Conservation (phyloP, 2,329 filamentous ascomycete genomes). For the Dactylellina drechsleri region DNA sequence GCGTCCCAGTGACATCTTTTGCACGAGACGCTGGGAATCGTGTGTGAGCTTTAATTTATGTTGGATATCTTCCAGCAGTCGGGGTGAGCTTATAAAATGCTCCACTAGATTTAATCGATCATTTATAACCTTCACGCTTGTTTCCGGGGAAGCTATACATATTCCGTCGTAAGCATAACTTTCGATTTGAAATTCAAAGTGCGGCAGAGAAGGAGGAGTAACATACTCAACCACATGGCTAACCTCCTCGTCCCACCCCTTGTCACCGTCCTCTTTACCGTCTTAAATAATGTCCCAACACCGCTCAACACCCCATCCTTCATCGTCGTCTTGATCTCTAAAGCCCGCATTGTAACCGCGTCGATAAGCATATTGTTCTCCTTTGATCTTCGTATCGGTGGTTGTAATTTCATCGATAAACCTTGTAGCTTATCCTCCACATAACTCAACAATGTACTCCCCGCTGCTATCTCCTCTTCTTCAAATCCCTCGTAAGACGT, state of each 20-base stretch:
- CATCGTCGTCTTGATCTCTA: conserved; percentile 89
- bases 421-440: conserved; percentile 81
- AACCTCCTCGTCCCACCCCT: conserved; percentile 88
- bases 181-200: neutral
- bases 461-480: conserved; percentile 76
- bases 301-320: conserved; percentile 73
- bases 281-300: conserved; percentile 86
- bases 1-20: conserved; percentile 90
- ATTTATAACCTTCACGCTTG: conserved; percentile 81
- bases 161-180: neutral
- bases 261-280: conserved; percentile 87
- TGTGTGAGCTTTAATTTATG: conserved; percentile 77
- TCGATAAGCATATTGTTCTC: conserved; percentile 89
- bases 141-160: conserved; percentile 77
- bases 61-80: conserved; percentile 76
- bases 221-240: conserved; percentile 76
- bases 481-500: conserved; percentile 70
- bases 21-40: conserved; percentile 87
- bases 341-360: conserved; percentile 85
- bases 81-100: conserved; percentile 73
- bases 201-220: conserved; percentile 2
- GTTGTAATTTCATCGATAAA: conserved; percentile 81
- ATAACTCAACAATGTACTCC: conserved; percentile 83
- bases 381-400: conserved; percentile 77
- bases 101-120: conserved; percentile 83